These are phyloP conservation scores for Coffea humblotiana DNA, from an alignment of 305 asterid species.

Conservation along the genomic window DNA sequence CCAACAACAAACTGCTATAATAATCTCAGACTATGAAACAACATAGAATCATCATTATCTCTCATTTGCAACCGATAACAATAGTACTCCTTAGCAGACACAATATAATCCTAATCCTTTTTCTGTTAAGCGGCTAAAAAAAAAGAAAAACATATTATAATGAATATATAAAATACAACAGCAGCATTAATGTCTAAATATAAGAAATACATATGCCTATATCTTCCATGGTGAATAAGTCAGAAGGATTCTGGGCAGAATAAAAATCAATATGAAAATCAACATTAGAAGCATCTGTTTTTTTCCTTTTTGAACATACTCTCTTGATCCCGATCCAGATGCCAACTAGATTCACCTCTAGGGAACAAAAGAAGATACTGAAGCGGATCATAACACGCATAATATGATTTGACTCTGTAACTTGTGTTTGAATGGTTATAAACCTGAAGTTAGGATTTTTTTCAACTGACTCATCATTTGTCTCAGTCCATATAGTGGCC, in stretches of 20 bases:
- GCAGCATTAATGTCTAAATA: too few relatives aligned
- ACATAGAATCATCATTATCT: neutral
- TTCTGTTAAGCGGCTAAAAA: too few relatives aligned
- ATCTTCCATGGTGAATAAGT: too few relatives aligned
- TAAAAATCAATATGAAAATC: too few relatives aligned
- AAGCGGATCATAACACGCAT: too few relatives aligned
- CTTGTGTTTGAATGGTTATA: too few relatives aligned
- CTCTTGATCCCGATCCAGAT: neutral
- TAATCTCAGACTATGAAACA: neutral
- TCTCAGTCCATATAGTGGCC: neutral
- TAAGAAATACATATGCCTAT: too few relatives aligned
- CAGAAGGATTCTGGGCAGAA: too few relatives aligned
- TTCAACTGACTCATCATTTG: neutral
- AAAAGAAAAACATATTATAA: neutral
- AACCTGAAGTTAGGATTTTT: neutral
- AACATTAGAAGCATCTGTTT: too few relatives aligned
- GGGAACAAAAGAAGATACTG: too few relatives aligned
- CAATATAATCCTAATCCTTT: neutral
- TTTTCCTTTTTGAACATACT: neutral
- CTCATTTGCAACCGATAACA: neutral
- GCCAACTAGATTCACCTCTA: neutral
- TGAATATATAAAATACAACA: too few relatives aligned
- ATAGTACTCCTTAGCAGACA: neutral
- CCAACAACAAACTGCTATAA: slow-evolving; percentile 10
- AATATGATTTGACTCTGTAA: too few relatives aligned